Conservation (phyloP, 2,329 filamentous ascomycete genomes). For the Sporothrix variecibatus region DNA sequence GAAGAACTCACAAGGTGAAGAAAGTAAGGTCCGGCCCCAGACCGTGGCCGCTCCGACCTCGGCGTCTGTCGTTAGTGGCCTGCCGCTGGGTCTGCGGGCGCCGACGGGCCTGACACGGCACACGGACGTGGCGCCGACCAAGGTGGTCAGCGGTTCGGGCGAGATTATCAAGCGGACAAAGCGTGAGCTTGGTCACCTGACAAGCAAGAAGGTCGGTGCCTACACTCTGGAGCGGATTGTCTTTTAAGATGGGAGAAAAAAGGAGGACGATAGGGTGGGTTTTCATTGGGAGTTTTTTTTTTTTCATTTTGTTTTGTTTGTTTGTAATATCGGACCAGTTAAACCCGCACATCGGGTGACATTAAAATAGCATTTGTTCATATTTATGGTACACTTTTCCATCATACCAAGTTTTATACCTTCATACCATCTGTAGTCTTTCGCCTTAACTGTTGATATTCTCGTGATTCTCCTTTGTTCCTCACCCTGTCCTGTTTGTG, state of each 20-base stretch:
- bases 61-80: constrained; percentile 39
- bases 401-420: not conserved
- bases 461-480: not conserved
- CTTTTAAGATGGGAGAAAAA: constrained; percentile 45
- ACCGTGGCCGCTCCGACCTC: constrained; percentile 47
- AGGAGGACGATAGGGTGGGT: not conserved
- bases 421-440: not conserved
- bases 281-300: not conserved
- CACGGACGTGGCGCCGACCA: constrained; percentile 45
- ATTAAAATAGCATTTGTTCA: not conserved
- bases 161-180: constrained; percentile 68
- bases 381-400: not conserved
- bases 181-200: constrained; percentile 74
- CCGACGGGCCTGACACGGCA: constrained; percentile 21
- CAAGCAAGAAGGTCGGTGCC: constrained; percentile 75
- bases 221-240: constrained; percentile 81
- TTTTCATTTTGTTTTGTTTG: not conserved
- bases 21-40: constrained; percentile 39
- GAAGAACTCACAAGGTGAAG: constrained; percentile 39
- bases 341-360: not conserved
- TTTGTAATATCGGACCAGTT: not conserved
- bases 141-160: constrained; percentile 65
- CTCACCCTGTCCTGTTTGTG: not conserved
- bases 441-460: not conserved
- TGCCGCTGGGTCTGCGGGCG: constrained; percentile 74